Conservation (phyloP, 768 basidiomycete genomes). For the Hirschioporus abietinus region DNA sequence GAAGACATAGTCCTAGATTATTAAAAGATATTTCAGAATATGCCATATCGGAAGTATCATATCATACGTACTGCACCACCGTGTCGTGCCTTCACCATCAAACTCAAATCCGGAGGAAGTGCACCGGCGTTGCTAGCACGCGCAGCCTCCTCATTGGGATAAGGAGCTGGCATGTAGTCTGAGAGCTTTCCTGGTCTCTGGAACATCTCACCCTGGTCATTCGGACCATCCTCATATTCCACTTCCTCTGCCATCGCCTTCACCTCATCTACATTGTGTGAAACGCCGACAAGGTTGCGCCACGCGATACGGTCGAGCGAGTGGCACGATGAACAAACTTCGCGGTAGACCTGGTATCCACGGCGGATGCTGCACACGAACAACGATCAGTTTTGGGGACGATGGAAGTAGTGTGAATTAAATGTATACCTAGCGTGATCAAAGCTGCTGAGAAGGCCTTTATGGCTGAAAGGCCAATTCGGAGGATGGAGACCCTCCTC, state of each 20-base stretch:
- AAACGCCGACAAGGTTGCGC: slow-evolving; percentile 98
- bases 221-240: slow-evolving; percentile 95
- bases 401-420: slow-evolving; percentile 12
- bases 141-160: slow-evolving; percentile 97
- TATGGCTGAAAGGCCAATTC: slow-evolving; percentile 87
- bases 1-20: slow-evolving; percentile 86
- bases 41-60: not conserved
- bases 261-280: slow-evolving; percentile 88
- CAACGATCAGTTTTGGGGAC: slow-evolving; percentile 7
- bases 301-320: slow-evolving; percentile 99
- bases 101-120: slow-evolving; percentile 91
- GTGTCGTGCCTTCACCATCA: slow-evolving; percentile 98
- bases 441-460: slow-evolving; percentile 83
- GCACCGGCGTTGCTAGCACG: slow-evolving; percentile 92
- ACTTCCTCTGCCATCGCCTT: slow-evolving; percentile 93
- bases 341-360: slow-evolving; percentile 96
- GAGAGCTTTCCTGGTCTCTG: slow-evolving; percentile 96
- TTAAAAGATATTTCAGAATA: not conserved
- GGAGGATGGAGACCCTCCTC: slow-evolving; percentile 94
- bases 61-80: slow-evolving; percentile 78
- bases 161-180: slow-evolving; percentile 92
- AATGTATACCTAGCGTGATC: slow-evolving; percentile 92
- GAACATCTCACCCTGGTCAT: slow-evolving; percentile 97
- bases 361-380: slow-evolving; percentile 71
- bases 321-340: slow-evolving; percentile 98